phyloP scores from a whole-genome alignment of 495 filamentous ascomycete species.

The Aspergillus avenaceus region DNA sequence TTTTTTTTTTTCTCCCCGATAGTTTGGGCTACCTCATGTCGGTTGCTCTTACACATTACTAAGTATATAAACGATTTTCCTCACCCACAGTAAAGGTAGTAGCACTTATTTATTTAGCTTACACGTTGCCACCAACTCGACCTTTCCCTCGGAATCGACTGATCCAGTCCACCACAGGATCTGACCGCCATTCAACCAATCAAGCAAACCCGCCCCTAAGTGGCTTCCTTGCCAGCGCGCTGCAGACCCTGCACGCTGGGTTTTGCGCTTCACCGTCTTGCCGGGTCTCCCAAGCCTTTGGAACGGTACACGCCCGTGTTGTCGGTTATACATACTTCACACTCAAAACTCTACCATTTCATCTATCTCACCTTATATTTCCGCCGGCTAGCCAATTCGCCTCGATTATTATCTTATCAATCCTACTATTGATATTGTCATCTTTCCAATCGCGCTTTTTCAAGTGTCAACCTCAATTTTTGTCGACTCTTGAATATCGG shows the following conservation, averaged over 20 bases:
- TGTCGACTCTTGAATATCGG: background rate
- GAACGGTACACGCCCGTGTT: slow-evolving; percentile 22
- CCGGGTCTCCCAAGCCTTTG: slow-evolving; percentile 25
- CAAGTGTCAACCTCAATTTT: background rate
- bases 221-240: slow-evolving; percentile 10
- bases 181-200: slow-evolving; percentile 20
- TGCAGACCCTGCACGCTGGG: slow-evolving; percentile 8
- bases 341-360: background rate
- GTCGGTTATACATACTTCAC: slow-evolving; percentile 7
- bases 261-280: slow-evolving; percentile 20
- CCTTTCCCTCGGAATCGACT: background rate
- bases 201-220: slow-evolving; percentile 6
- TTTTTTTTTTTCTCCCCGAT: background rate
- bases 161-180: slow-evolving; percentile 3
- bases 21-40: background rate
- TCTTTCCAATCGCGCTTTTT: background rate
- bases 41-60: background rate
- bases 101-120: too few relatives aligned
- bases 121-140: background rate
- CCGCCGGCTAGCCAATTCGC: background rate
- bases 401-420: background rate
- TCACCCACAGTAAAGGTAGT: background rate
- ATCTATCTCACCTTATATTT: background rate
- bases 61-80: background rate
- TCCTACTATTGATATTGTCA: background rate